These are phyloP conservation scores for Cinchona pubescens DNA, from an alignment of 257 asterid species.

Conservation along the genomic window DNA sequence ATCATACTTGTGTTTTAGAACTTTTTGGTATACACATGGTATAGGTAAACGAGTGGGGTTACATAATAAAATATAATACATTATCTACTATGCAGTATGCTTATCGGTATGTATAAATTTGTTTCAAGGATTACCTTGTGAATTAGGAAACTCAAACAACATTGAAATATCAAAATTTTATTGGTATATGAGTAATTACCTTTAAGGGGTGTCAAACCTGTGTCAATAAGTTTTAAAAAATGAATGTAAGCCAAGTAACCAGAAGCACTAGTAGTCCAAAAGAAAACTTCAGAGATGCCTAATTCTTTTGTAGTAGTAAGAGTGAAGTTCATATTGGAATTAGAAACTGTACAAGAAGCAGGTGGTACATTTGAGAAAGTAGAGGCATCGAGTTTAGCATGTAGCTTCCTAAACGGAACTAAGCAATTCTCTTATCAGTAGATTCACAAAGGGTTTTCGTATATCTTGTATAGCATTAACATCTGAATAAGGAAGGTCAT, in stretches of 20 bases:
- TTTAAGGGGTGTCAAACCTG: slow-evolving; percentile 43
- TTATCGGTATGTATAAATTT: too few species aligned
- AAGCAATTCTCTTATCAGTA: slow-evolving; percentile 26
- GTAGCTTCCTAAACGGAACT: slow-evolving; percentile 37
- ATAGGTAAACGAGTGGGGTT: too few species aligned
- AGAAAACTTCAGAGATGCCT: slow-evolving; percentile 45
- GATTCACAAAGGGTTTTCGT: slow-evolving; percentile 27
- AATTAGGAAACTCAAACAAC: too few species aligned
- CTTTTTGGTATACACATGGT: too few species aligned
- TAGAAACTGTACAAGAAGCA: slow-evolving; percentile 53
- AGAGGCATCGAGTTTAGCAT: slow-evolving; percentile 29
- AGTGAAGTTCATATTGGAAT: slow-evolving; percentile 48
- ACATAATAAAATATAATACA: too few species aligned
- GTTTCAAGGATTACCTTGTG: too few species aligned
- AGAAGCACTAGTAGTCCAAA: slow-evolving; percentile 49
- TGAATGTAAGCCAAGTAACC: slow-evolving; percentile 35
- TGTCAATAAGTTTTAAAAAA: slow-evolving; percentile 21
- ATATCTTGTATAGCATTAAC: slow-evolving; percentile 47
- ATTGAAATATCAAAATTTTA: too few species aligned
- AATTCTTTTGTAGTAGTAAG: slow-evolving; percentile 46
- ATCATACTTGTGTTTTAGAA: too few species aligned
- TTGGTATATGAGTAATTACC: slow-evolving; percentile 26
- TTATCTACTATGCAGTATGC: too few species aligned
- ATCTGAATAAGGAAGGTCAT: slow-evolving; percentile 50
- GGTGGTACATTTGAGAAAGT: slow-evolving; percentile 30